Base-by-base conservation (phyloP, 1,284 basidiomycete species). In the Cystobasidiaceae sp. region DNA sequence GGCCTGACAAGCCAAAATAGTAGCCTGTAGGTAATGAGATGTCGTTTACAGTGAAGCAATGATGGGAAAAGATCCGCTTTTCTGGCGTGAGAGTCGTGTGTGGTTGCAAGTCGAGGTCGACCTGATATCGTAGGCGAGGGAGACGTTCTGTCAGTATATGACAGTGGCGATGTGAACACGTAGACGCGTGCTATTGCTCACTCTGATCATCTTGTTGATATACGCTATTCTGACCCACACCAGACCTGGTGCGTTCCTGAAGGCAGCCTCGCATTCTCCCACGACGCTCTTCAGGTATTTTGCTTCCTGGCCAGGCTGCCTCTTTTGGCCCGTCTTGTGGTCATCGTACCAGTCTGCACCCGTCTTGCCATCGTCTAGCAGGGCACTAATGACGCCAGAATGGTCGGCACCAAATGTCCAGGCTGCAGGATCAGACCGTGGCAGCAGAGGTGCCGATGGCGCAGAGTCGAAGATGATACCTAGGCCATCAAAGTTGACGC, bases 251-350 rank as follows among this genome's bases (percentile, higher is more conserved):
- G 73, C 71, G 37, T 74, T 74, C 28, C 74, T 46, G 41, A 74
- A 72, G 43, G 71, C 71, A 2, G 74, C 71, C 54, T 74, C 72
- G 63, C 74, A 75, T 62, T 75, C 73, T 21, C 73, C 74, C 15
- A 72, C 58, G 41, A 69, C 70, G 23, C 66, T 66, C 21, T 69
- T 69, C 8, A 74, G 60, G 55, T 74, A 75, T 11, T 57, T 69
- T 2, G 72, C 72, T 67, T 74, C 73, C 21, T 72, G 70, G 0
- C 65, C 69, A 9, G 54, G 45, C 32, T 62, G 30, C 34, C 63
- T 52, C 55, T 61, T 21, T 58, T 58, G 68, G 37, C 43, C 65
- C 55, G 45, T 67, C 56, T 30, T 55, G 45, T 59, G 60, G 39
- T 27, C 57, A 41, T 75, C 74, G 17, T 73, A 46, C 73, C 73